Evolutionary conservation across 225 moss, liverwort and hornwort genomes (phyloP), one percentile per base, ranked within the genome.

Genomic region (Asterella californica): DNA sequence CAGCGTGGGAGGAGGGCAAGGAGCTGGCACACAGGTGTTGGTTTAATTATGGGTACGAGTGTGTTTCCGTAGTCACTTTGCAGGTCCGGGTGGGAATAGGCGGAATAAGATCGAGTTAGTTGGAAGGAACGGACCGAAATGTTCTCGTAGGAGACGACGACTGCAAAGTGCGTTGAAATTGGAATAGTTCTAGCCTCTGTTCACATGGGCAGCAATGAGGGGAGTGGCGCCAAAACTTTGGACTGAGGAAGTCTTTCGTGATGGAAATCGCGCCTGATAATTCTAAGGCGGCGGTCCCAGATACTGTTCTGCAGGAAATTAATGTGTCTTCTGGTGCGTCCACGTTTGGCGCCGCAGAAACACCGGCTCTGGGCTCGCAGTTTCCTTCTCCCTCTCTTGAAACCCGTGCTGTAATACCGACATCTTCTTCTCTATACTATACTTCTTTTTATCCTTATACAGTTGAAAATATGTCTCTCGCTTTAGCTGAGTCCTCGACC

Each of bases 261-360:
- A 82, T 82, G 82, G 77, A 71, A 60, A 46, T 76, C 36, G 77
- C 77, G 2, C n/a, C 49, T 49, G 82, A 70, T 55, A 82, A 82
- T 77, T 77, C 61, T 38, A 70, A 49, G 34, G 69, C 70, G 25
- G 77, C 33, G 27, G 60, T 62, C 38, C 15, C 54, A 42, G 53
- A 53, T 53, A 53, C 53, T 53, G 12, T 12, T 53, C 68, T 47
- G 60, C 45, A 64, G n/a, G 25, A 10, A 17, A 52, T 38, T 19
- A 36, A 5, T 53, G 53, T 53, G 53, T 18, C 53, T 53, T 14
- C 53, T 12, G 53, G 53, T 53, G 6, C 53, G 76, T 61, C 65
- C 67, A 36, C n/a, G 12, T 29, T 66, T 17, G 1, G 57, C 25
- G 72, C 57, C 32, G 50, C 63, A 62, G 64, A 61, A 22, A 1